These are phyloP conservation scores for Talaromyces marneffei DNA, from an alignment of 2,329 filamentous ascomycete species.

Conservation along the genomic window DNA sequence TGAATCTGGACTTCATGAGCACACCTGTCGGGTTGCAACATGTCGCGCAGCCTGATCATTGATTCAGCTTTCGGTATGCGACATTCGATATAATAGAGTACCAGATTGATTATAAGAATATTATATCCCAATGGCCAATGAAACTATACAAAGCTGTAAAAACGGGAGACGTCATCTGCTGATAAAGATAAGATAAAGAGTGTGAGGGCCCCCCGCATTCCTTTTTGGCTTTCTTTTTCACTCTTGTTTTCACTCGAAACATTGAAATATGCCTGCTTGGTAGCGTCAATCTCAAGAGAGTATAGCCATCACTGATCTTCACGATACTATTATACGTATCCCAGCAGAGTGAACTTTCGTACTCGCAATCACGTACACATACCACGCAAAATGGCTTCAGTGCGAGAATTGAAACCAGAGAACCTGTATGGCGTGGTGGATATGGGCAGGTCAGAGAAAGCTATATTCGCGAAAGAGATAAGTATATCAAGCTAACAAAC, in stretches of 20 bases:
- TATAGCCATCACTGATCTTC: neutral
- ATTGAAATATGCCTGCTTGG: neutral
- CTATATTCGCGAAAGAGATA: neutral
- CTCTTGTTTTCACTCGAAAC: neutral
- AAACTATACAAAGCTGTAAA: neutral
- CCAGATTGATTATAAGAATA: neutral
- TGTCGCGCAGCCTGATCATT: neutral
- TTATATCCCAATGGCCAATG: neutral
- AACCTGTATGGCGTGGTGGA: conserved; percentile 35
- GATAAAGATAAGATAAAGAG: neutral
- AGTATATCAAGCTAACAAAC: neutral
- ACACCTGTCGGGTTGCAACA: neutral
- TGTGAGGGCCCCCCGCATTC: neutral
- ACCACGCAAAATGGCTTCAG: conserved; percentile 8
- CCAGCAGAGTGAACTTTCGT: too few species aligned
- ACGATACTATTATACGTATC: too few species aligned
- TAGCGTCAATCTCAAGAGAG: neutral
- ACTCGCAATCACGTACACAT: neutral
- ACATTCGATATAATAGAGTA: neutral
- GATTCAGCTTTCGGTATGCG: neutral
- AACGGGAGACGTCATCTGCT: neutral
- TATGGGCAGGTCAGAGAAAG: conserved; percentile 35
- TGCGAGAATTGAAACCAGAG: conserved; percentile 2
- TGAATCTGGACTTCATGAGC: neutral
- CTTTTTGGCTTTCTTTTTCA: neutral